phyloP scores from a whole-genome alignment of 257 asterid genomes.

The Marsdenia floribunda region DNA sequence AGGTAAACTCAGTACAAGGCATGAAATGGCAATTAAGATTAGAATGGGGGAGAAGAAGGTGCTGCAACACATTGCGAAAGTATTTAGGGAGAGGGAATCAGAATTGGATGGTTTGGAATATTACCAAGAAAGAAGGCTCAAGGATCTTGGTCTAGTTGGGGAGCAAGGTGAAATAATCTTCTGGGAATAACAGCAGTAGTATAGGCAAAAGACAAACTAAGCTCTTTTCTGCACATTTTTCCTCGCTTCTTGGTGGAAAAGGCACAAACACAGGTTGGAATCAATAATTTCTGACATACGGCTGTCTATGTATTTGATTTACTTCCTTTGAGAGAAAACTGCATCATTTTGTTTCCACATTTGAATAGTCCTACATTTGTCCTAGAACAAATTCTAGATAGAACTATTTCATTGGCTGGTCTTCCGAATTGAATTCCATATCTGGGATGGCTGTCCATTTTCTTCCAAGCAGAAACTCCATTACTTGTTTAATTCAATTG shows the following conservation, averaged over 20 bases:
- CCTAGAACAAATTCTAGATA: neutral
- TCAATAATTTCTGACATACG: neutral
- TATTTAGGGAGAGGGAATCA: slow-evolving; percentile 61
- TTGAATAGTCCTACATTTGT: neutral
- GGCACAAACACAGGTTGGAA: neutral
- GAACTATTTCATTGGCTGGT: neutral
- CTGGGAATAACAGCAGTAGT: slow-evolving; percentile 47
- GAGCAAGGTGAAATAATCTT: slow-evolving; percentile 94
- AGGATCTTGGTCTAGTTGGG: slow-evolving; percentile 93
- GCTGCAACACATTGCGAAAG: slow-evolving; percentile 62
- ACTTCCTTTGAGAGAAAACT: neutral
- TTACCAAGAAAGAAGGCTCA: slow-evolving; percentile 86
- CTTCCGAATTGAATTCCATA: neutral
- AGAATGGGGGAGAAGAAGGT: slow-evolving; percentile 88
- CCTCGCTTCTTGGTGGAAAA: neutral
- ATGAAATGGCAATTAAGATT: slow-evolving; percentile 62
- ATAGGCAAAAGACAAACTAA: neutral
- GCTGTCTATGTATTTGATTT: neutral
- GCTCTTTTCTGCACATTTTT: neutral
- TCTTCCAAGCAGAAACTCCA: neutral
- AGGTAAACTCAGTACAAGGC: slow-evolving; percentile 62
- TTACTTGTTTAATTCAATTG: neutral
- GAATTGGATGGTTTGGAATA: slow-evolving; percentile 77
- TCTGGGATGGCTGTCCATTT: neutral
- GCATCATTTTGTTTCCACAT: neutral